phyloP scores from a whole-genome alignment of 2,329 filamentous ascomycete species.

The Cladosporium sp. region DNA sequence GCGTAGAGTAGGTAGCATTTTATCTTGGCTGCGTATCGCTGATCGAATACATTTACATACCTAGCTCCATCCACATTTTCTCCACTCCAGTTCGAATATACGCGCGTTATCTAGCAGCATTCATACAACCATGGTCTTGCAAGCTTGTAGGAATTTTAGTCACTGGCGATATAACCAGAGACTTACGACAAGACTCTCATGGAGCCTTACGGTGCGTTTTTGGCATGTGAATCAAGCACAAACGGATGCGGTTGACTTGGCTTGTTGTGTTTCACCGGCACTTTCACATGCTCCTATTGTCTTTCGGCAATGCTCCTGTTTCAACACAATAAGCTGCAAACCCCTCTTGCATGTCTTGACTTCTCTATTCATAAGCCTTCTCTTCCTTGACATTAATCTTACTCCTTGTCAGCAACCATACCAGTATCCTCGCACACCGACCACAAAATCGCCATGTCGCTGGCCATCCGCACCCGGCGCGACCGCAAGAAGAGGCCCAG shows the following conservation, averaged over 20 bases:
- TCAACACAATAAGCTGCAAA: not conserved
- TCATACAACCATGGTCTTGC: not conserved
- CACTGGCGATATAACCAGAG: not conserved
- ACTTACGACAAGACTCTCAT: no score
- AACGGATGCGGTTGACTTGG: no score
- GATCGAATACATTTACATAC: conserved; percentile 11
- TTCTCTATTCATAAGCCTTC: not conserved
- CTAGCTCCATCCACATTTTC: not conserved
- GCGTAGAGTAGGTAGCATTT: conserved; percentile 21
- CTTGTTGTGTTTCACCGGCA: not conserved
- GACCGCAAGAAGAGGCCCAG: not conserved
- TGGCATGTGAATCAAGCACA: not conserved
- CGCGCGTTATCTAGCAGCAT: not conserved
- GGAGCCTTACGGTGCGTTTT: no score
- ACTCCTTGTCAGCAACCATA: not conserved
- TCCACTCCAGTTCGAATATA: not conserved
- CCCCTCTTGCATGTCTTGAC: not conserved
- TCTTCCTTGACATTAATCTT: not conserved
- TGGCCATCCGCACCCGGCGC: not conserved
- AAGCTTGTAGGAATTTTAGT: not conserved
- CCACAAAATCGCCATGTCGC: not conserved
- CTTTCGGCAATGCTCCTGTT: not conserved
- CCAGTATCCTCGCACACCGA: not conserved
- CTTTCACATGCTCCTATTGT: not conserved
- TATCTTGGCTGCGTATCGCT: conserved; percentile 10